phyloP scores from a whole-genome alignment of 352 stramenopile genomes.

The Hyaloperonospora brassicae region DNA sequence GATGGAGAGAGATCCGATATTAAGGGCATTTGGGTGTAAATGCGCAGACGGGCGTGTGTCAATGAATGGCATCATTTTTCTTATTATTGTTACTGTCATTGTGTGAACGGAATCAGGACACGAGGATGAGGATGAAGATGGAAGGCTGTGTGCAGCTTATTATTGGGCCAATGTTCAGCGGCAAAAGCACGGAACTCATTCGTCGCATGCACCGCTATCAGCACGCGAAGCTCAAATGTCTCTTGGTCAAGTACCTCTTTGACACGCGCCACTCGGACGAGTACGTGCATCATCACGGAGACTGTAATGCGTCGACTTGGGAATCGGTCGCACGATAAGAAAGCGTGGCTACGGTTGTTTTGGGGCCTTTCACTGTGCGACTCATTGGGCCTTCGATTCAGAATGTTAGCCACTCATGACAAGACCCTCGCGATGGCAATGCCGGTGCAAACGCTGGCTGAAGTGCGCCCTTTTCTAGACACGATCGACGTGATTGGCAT shows the following conservation, averaged over 20 bases:
- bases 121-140: slow-evolving; percentile 28
- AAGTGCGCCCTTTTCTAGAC: slow-evolving; percentile 47
- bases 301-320: not conserved
- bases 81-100: no score
- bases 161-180: slow-evolving; percentile 83
- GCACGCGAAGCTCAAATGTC: slow-evolving; percentile 67
- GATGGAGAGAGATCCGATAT: no score
- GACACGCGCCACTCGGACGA: slow-evolving; percentile 71
- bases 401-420: slow-evolving; percentile 72
- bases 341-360: no score
- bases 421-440: slow-evolving; percentile 61
- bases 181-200: slow-evolving; percentile 84
- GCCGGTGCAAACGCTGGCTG: slow-evolving; percentile 44
- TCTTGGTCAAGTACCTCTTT: slow-evolving; percentile 79
- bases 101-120: not conserved
- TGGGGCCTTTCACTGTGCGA: not conserved
- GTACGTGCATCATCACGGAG: slow-evolving; percentile 20
- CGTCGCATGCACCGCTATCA: slow-evolving; percentile 73
- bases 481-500: slow-evolving; percentile 83
- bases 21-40: no score
- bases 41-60: no score
- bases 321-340: not conserved
- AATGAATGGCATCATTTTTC: no score
- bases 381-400: slow-evolving; percentile 9
- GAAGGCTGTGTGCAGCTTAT: slow-evolving; percentile 73